Percentiles rank a stretch among this genome's conserved stretches.
Conservation (phyloP, 202 grass and related monocot genomes). For the Brachypodium distachyon region DNA sequence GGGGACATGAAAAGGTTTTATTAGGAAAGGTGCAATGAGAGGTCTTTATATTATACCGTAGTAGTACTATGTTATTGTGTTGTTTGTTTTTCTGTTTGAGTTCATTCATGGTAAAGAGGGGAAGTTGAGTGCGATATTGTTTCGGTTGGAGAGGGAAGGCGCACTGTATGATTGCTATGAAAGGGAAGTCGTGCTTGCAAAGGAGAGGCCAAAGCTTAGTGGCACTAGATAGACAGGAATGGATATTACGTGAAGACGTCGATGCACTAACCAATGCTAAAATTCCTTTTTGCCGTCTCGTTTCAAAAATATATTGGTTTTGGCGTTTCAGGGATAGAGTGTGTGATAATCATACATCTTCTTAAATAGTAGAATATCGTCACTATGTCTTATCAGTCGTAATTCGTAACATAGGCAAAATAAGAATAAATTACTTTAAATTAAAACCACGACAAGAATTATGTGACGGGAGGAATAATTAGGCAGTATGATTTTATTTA, state of each 20-base stretch:
- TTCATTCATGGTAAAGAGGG: not conserved
- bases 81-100: not conserved
- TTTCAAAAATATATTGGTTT: no score
- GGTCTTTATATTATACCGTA: no score
- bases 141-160: not conserved
- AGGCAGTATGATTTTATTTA: no score
- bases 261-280: constrained; percentile 1
- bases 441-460: no score
- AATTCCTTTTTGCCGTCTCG: no score
- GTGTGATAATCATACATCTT: not conserved
- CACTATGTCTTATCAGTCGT: no score
- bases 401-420: not conserved
- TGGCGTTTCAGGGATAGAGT: not conserved
- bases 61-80: no score
- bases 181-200: not conserved
- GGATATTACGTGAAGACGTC: constrained; percentile 7
- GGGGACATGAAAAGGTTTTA: not conserved
- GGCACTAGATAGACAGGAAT: not conserved
- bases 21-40: not conserved
- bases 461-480: no score
- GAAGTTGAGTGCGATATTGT: not conserved
- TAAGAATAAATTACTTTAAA: not conserved
- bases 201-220: not conserved
- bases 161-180: not conserved
- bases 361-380: no score